Base-by-base conservation (phyloP, 441 rosid genomes). In the Omphalea diandra region DNA sequence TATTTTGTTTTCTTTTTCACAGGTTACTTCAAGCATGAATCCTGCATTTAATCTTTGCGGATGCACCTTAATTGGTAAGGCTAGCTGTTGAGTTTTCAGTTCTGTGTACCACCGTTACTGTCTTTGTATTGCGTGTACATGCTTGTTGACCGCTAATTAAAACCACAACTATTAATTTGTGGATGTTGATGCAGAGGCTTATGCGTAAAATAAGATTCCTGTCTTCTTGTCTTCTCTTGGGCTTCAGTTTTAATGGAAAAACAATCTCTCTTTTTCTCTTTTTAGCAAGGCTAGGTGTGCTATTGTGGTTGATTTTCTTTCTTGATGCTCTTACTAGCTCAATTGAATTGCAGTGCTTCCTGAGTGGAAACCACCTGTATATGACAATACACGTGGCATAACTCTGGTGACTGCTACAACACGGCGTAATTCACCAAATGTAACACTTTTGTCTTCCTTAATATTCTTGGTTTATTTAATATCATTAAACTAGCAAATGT, bases 351-450 rank as follows among this genome's bases (percentile, higher is more conserved):
- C 86, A 93, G 97, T 93, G 65, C 96, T 93, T 73, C 81, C 96
- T 3, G 98, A 93, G 71, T 90, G 97, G 97, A 93, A 93, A 77
- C 91, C 96, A 62, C 94, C 96, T n/a, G 91, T 93, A 5, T 93
- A 93, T 79, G 97, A 93, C 70, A 93, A 93, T 56, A 78, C 77
- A 31, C 83, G 82, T 49, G 96, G 96, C 44, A 85, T 91, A 67
- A 83, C 80, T 59, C 83, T 93, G 60, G 96, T 89, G 69, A 82
- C 96, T 59, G 97, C 98, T 76, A 85, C 96, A 7, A 93, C 98
- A 33, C 84, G 98, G 59, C 94, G 94, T 57, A 91, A 93, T 82
- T 93, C 94, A 6, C 98, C 98, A 53, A 88, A 88, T 47, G 97
- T 89, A 83, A 76, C 81, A 58, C 69, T 53, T 49, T 61, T 11